Conservation (phyloP, 225 moss, liverwort and hornwort species). For the Thuidium tamariscinum region DNA sequence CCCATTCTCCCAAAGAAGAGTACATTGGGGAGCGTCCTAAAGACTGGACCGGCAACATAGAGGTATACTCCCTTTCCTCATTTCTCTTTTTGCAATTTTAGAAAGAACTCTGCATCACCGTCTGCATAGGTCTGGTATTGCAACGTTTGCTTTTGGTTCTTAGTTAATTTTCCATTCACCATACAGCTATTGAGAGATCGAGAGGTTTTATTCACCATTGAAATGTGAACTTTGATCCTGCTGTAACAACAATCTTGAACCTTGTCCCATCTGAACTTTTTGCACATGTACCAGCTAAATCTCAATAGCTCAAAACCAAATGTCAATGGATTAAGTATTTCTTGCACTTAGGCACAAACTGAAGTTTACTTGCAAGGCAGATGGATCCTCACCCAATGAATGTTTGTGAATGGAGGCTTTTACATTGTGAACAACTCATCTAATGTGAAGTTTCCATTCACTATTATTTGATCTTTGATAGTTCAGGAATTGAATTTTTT, state of each 20-base stretch:
- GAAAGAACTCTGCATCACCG: not conserved
- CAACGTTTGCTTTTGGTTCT: no score
- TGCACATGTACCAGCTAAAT: not conserved
- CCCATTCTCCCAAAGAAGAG: conserved; percentile 44
- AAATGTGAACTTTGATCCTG: not conserved
- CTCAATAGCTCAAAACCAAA: not conserved
- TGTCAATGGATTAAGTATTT: not conserved
- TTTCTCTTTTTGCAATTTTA: no score
- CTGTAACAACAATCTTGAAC: not conserved
- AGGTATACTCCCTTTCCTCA: not conserved
- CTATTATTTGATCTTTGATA: no score
- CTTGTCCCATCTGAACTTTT: not conserved
- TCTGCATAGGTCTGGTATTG: not conserved
- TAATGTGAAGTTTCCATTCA: not conserved
- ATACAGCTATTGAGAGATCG: not conserved
- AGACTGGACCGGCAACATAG: conserved; percentile 1
- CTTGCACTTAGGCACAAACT: not conserved
- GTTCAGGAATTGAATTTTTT: not conserved
- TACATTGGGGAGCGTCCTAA: conserved; percentile 2
- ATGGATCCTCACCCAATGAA: rapidly evolving
- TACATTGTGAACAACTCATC: rapidly evolving
- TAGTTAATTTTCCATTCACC: not conserved
- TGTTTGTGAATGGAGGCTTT: no score
- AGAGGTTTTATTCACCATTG: not conserved
- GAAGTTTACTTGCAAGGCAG: not conserved